phyloP scores from a whole-genome alignment of 345 rosid species.

The Garcia nutans region DNA sequence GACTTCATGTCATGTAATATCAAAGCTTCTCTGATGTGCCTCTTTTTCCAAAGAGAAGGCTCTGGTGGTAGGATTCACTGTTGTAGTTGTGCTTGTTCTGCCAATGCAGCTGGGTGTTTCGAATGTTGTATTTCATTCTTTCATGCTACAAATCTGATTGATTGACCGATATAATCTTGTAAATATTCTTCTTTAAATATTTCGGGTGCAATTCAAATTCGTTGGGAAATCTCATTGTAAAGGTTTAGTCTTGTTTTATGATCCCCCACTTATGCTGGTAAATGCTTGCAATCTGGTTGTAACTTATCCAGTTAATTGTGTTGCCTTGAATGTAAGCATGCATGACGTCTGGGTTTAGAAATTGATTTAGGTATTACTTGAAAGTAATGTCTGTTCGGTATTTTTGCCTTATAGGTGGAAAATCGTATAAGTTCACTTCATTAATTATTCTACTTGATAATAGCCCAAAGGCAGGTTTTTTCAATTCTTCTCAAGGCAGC shows the following conservation, averaged over 20 bases:
- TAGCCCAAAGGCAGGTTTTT: background rate
- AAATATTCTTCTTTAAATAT: slow-evolving; percentile 26
- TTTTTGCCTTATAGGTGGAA: background rate
- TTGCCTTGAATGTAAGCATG: slow-evolving; percentile 1
- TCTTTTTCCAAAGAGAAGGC: background rate
- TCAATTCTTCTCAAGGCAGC: background rate
- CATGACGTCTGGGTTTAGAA: background rate
- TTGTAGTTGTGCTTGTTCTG: slow-evolving; percentile 27
- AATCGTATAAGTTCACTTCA: background rate
- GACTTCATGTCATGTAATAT: slow-evolving; percentile 79
- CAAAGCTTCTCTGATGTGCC: slow-evolving; percentile 67
- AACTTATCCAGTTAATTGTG: background rate
- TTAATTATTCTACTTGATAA: background rate
- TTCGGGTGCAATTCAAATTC: slow-evolving; percentile 39
- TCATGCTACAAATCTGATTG: slow-evolving; percentile 26
- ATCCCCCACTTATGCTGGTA: too few relatives aligned
- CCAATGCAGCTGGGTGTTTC: slow-evolving; percentile 29
- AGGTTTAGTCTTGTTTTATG: too few relatives aligned
- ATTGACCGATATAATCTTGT: slow-evolving; percentile 32
- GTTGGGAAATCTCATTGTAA: slow-evolving; percentile 1
- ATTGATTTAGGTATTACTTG: background rate
- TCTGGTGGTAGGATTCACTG: slow-evolving; percentile 20
- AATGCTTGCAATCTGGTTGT: too few relatives aligned
- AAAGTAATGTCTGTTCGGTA: background rate
- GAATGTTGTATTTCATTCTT: slow-evolving; percentile 35